Evolutionary conservation across 805 yeast genomes (phyloP).

Genomic region (Starmerella floris): DNA sequence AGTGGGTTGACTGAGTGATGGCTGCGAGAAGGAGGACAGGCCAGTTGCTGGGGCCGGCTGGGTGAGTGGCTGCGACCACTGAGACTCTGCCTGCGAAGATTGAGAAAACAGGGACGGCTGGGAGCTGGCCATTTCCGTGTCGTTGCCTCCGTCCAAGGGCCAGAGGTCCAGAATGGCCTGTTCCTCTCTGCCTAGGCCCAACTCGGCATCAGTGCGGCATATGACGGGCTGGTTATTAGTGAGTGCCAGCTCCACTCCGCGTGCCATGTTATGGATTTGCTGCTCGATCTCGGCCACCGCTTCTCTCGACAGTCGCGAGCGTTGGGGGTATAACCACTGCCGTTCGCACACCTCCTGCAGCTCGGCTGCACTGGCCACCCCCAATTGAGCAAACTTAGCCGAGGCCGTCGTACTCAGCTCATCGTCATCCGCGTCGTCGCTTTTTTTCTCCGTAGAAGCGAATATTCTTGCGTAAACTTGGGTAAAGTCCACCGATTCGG

Average conservation of each 20-base stretch:
- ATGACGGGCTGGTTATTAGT: not conserved
- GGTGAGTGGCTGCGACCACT: not conserved
- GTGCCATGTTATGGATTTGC: not conserved
- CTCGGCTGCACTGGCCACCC: not conserved
- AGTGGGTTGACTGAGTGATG: conserved; percentile 2
- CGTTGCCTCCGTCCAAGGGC: not conserved
- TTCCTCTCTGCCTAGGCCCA: not conserved
- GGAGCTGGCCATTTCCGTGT: not conserved
- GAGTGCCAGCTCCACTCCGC: not conserved
- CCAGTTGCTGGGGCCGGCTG: not conserved
- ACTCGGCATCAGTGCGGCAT: not conserved
- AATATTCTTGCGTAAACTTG: not conserved
- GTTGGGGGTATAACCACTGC: not conserved
- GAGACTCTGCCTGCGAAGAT: not conserved
- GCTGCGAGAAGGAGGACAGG: too few relatives aligned
- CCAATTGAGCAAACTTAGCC: not conserved
- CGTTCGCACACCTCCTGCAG: not conserved
- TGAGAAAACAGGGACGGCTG: not conserved
- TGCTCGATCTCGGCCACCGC: not conserved
- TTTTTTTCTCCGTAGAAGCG: not conserved
- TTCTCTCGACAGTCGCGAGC: not conserved
- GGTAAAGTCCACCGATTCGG: not conserved
- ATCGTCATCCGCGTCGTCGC: not conserved
- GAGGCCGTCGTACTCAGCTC: not conserved
- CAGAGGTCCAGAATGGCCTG: not conserved